Base-by-base conservation (phyloP, 306 rosid genomes). In the Rubus parviflorus region DNA sequence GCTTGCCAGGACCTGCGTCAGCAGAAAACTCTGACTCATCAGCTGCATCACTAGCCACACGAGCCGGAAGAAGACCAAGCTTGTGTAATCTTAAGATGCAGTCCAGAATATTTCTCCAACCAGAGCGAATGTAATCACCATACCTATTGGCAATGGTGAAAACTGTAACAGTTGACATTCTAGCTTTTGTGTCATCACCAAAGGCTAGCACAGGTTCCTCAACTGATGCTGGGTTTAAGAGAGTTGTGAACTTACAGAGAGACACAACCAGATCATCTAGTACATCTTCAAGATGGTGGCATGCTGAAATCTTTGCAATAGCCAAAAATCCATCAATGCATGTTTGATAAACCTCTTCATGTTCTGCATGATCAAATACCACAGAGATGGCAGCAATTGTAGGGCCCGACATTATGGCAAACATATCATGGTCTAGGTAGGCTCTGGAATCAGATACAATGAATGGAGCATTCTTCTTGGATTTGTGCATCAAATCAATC, bases 271-370 rank as follows among this genome's bases (percentile, higher is more conserved):
- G 91, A 89, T 95, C 97, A 77, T 95, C 98, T 64, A 95, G 91
- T 72, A 95, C 99, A 81, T 92, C 99, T 89, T 92, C 99, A 76
- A 95, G 97, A 87, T 95, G 99, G 84, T 95, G 97, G 77, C 98
- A 90, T 51, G 99, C 97, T 14, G 99, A 91, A 81, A 95, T 95
- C 88, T 95, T 92, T 61, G 99, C 99, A 76, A 95, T 83, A 49
- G 97, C 99, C 63, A 92, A 81, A 86, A 95, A 95, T 81, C 97
- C 99, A 82, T 95, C 93, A 64, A 91, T 87, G 81, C 99, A 95
- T 25, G 97, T 92, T 89, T 95, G 97, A 88, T 88, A 90, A 22
- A 95, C 92, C 66, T 92, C 99, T 80, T 92, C 97, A 46, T 92
- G 96, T 73, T 95, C 99, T 62, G 96, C 97, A 65, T 95, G 97